Evolutionary conservation across 2,329 filamentous ascomycete species (phyloP).

Genomic region (Shiraia sp.): DNA sequence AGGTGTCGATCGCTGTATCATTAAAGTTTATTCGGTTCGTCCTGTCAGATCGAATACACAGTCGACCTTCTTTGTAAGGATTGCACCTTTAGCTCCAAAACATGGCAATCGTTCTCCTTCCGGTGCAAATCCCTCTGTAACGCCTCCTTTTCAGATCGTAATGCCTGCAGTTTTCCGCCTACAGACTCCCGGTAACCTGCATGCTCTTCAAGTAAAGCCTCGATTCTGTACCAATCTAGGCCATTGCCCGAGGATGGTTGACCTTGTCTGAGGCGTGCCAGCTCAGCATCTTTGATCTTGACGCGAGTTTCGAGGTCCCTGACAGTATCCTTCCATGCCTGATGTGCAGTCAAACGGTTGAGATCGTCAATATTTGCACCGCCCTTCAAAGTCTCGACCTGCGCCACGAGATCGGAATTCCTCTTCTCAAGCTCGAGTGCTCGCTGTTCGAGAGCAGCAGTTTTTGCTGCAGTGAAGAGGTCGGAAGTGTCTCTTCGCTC

Average conservation of each 20-base stretch:
- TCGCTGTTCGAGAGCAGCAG: slow-evolving; percentile 49
- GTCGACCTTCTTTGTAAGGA: slow-evolving; percentile 31
- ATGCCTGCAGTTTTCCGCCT: slow-evolving; percentile 41
- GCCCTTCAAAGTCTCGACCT: slow-evolving; percentile 34
- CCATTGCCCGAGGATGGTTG: slow-evolving; percentile 8
- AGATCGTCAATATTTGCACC: slow-evolving; percentile 36
- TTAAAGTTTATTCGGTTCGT: neutral
- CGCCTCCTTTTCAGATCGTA: slow-evolving; percentile 47
- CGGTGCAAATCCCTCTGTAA: slow-evolving; percentile 45
- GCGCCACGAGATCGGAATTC: slow-evolving; percentile 41
- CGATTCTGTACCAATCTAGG: slow-evolving; percentile 40
- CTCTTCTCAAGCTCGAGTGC: slow-evolving; percentile 48
- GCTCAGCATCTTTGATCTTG: slow-evolving; percentile 35
- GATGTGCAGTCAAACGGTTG: slow-evolving; percentile 40
- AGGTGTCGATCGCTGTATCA: neutral
- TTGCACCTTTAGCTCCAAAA: slow-evolving; percentile 43
- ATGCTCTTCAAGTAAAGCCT: slow-evolving; percentile 47
- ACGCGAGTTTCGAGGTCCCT: slow-evolving; percentile 33
- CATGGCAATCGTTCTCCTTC: slow-evolving; percentile 46
- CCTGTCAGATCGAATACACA: neutral
- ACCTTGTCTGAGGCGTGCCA: slow-evolving; percentile 21
- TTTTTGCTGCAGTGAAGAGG: slow-evolving; percentile 48
- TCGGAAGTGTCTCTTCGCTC: slow-evolving; percentile 44
- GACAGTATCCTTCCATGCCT: slow-evolving; percentile 42
- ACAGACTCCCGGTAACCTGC: slow-evolving; percentile 44